These are phyloP conservation scores for Plenodomus lindquistii DNA, from an alignment of 2,329 filamentous ascomycete genomes.

Conservation along the genomic window DNA sequence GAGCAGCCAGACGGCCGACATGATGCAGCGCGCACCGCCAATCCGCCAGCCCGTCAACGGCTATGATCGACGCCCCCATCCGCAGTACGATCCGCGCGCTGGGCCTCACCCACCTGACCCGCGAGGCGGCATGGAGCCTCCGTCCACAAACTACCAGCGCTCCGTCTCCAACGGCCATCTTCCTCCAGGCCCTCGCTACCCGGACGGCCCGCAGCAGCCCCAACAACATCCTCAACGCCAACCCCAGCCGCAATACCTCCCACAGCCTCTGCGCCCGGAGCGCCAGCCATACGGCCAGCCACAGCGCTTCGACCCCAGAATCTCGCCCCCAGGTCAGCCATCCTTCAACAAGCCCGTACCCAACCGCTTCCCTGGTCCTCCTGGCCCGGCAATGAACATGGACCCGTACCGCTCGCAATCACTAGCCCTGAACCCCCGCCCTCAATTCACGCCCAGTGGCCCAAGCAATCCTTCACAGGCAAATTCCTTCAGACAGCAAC, in stretches of 20 bases:
- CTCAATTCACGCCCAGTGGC: constrained; percentile 65
- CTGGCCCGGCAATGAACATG: constrained; percentile 73
- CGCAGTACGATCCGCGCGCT: constrained; percentile 32
- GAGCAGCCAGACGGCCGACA: constrained; percentile 50
- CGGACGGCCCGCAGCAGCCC: constrained; percentile 40
- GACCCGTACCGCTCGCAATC: constrained; percentile 94
- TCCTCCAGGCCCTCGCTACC: constrained; percentile 36
- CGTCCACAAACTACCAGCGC: constrained; percentile 31
- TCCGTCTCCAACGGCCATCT: constrained; percentile 47
- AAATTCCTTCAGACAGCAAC: constrained; percentile 77
- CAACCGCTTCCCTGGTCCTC: constrained; percentile 57
- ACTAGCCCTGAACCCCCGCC: constrained; percentile 75
- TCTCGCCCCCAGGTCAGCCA: constrained; percentile 54
- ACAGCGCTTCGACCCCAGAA: constrained; percentile 67
- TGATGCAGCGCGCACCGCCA: constrained; percentile 68
- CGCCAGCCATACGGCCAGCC: constrained; percentile 73
- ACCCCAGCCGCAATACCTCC: constrained; percentile 61
- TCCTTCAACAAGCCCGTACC: constrained; percentile 60
- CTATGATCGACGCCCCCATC: constrained; percentile 43
- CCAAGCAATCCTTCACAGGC: constrained; percentile 60
- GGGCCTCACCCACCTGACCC: constrained; percentile 30
- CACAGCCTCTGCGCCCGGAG: constrained; percentile 64
- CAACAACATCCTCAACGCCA: constrained; percentile 44
- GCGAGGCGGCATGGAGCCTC: constrained; percentile 29
- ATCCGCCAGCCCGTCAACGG: constrained; percentile 56